phyloP scores from a whole-genome alignment of 2,329 filamentous ascomycete species.

The Purpureocillium lavendulum region DNA sequence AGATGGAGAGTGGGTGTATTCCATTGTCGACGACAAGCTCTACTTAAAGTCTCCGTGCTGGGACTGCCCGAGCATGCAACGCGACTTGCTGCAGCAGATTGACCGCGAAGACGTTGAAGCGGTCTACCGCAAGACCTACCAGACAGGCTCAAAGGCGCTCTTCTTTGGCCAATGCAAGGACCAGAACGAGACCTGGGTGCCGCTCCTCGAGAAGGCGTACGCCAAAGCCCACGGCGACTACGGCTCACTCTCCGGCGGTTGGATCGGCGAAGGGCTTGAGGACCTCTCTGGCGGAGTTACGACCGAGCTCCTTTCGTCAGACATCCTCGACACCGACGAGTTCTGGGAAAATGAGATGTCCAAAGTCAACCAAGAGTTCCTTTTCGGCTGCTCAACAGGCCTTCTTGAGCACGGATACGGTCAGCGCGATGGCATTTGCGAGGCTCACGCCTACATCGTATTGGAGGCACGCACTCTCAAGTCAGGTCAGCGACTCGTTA shows the following conservation, averaged over 20 bases:
- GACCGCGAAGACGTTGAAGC: constrained; percentile 65
- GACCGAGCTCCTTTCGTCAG: constrained; percentile 57
- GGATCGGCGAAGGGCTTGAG: constrained; percentile 53
- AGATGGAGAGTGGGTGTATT: constrained; percentile 87
- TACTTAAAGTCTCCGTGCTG: constrained; percentile 77
- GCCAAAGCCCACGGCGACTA: constrained; percentile 80
- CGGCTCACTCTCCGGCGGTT: constrained; percentile 60
- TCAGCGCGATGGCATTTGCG: constrained; percentile 47
- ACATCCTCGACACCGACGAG: constrained; percentile 68
- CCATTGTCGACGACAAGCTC: constrained; percentile 85
- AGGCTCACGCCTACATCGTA: constrained; percentile 53
- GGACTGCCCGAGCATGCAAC: constrained; percentile 68
- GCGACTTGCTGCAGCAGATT: constrained; percentile 65
- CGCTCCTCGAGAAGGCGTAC: constrained; percentile 73
- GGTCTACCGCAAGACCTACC: constrained; percentile 62
- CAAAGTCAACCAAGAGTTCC: constrained; percentile 72
- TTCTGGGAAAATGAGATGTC: constrained; percentile 80
- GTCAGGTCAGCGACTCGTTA: constrained; percentile 45
- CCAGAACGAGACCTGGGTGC: constrained; percentile 76
- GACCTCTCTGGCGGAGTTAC: constrained; percentile 63
- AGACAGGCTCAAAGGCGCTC: constrained; percentile 67
- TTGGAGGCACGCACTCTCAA: constrained; percentile 47
- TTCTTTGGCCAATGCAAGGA: constrained; percentile 72
- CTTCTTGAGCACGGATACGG: constrained; percentile 56
- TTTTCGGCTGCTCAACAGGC: constrained; percentile 64